Base-by-base conservation (phyloP, 129 eudicot genomes). In the Flaveria brownii region DNA sequence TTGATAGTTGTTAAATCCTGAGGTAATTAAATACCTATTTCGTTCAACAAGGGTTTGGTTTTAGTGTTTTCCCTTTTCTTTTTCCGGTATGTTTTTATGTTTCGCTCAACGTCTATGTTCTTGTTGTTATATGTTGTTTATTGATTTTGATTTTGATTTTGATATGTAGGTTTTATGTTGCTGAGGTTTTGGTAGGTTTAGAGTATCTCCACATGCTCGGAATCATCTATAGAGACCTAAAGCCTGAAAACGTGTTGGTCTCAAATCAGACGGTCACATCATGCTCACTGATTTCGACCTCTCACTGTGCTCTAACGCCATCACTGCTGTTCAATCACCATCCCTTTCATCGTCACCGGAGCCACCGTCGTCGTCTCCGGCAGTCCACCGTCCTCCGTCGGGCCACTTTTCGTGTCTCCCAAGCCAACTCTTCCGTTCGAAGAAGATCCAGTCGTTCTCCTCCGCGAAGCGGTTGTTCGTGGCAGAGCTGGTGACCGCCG, bases 241-340 rank as follows among this genome's bases (percentile, higher is more conserved):
- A 93, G 82, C 98, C 98, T 43, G 98, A 93, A 74, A 93, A 93
- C 57, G 98, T 93, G 20, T 65, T 93, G 71, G 97, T 90, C n/a
- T n/a, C 76, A 90, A 97, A 93, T 90, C 97, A 36, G 98, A 93
- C 84, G 98, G 98, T 79, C 98, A 93, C 85, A 93, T 93, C 86
- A 93, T 93, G 98, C 96, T 93, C 71, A 88, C 98, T 51, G 98
- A 93, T 72, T 93, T 93, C 76, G 98, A 93, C 83, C 90, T 93
- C 17, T 90, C 97, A 0, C 76, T 93, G 3, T 93, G 97, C 85
- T 93, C 93, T 23, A 86, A 93, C 72, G 76, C 98, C 51, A 88
- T 85, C 91, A 86, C 96, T 10, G 97, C 97, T 86, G 92, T 93
- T 71, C 93, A 93, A 78, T 87, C 93, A 1, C 90, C 89, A 18